These are phyloP conservation scores for Vitis amurensis DNA, from an alignment of 164 flowering plant species.

Conservation along the genomic window DNA sequence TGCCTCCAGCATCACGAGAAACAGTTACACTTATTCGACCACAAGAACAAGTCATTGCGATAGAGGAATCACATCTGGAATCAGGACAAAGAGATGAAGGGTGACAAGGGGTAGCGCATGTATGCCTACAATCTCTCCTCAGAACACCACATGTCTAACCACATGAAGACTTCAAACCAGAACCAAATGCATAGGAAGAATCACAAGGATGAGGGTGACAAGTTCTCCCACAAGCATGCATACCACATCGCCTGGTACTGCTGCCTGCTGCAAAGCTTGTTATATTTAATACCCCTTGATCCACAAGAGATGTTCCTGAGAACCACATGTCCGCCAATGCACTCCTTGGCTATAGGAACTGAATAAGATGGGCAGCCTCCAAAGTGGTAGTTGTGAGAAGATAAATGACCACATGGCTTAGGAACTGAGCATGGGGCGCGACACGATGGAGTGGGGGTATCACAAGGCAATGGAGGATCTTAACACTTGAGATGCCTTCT, in stretches of 20 bases:
- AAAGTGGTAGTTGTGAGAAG: constrained; percentile 90
- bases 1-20: constrained; percentile 91
- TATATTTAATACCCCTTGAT: constrained; percentile 80
- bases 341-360: constrained; percentile 85
- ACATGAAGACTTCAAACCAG: constrained; percentile 58
- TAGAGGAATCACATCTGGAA: constrained; percentile 67
- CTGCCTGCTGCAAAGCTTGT: no score
- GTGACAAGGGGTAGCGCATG: constrained; percentile 76
- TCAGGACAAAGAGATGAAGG: constrained; percentile 83
- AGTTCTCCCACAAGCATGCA: constrained; percentile 89
- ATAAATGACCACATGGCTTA: constrained; percentile 87
- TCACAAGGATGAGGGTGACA: constrained; percentile 89
- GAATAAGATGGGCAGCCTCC: constrained; percentile 98
- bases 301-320: constrained; percentile 97
- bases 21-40: constrained; percentile 76
- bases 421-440: constrained; percentile 81
- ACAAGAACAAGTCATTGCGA: constrained; percentile 81
- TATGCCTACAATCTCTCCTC: constrained; percentile 90
- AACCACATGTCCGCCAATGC: constrained; percentile 90
- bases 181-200: constrained; percentile 25
- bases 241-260: constrained; percentile 85
- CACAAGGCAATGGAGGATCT: constrained; percentile 86
- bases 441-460: constrained; percentile 86
- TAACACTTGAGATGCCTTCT: constrained; percentile 37
- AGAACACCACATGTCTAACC: no score